Evolutionary conservation across 2,329 filamentous ascomycete species (phyloP), one percentile per base, ranked within the genome.

Genomic region (Fusarium miscanthi): DNA sequence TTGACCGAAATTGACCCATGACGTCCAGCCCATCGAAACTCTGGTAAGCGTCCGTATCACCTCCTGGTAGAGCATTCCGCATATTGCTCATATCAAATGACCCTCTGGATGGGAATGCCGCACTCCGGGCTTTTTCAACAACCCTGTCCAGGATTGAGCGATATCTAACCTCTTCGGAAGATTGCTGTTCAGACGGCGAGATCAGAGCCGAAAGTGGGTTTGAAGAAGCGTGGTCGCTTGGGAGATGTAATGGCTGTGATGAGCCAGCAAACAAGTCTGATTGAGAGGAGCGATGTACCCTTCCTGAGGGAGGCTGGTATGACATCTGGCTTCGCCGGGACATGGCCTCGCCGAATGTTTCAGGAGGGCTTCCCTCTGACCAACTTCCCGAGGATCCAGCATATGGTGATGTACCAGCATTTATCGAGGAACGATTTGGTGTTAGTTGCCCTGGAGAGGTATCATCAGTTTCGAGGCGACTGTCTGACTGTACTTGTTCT

Each of bases 291-390:
- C 12, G 21, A 42, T 33, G 13, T 19, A 42, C 10, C 8, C 52
- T 33, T 21, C 37, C 52, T 33, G 27, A 19, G 42, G n/a, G 11
- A 42, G 25, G 8, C 38, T 53, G 63, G 37, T 63, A 27, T 53
- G 60, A 54, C 49, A 66, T 57, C 10, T 60, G 53, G 42, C 58
- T 66, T 48, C 35, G 59, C 37, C 30, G 61, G 41, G 61, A 71
- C 38, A 59, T 49, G 5, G 31, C 31, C 41, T 70, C 59, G 40
- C 61, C 41, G 21, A 52, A 1, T 46, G 53, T 68, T 69, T 61
- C 60, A 7, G 43, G 31, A 46, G 16, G 25, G 10, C 27, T 57
- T 43, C 30, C 42, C 3, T 33, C 52, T 6, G 21, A 27, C 21
- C 19, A 14, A 56, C 6, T 42, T 8, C 27, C 16, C 8, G 37